A percentile compares a stretch with the other conserved stretches of the same genome.
Conservation (phyloP, 345 rosid genomes). For the Gossypium herbaceum region DNA sequence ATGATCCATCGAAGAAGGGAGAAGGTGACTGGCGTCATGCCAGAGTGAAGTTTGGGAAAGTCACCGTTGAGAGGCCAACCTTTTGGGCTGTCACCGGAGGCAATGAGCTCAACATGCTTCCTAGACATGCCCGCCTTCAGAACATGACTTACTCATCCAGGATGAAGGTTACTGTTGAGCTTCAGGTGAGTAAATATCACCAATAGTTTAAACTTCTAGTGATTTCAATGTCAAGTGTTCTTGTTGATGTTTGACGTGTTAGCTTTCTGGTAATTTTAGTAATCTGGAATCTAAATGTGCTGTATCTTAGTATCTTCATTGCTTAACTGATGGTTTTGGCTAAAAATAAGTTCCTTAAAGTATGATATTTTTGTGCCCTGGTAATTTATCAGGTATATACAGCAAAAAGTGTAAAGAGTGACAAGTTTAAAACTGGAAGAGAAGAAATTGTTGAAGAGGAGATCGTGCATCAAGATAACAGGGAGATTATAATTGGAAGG, state of each 20-base stretch:
- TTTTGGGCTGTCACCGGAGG: constrained; percentile 38
- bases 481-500: constrained; percentile 64
- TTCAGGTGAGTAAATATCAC: constrained; percentile 49
- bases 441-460: constrained; percentile 44
- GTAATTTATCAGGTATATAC: constrained; percentile 50
- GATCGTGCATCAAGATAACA: constrained; percentile 27
- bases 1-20: constrained; percentile 65
- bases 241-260: not conserved
- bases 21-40: constrained; percentile 63
- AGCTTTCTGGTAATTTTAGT: not conserved
- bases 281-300: not conserved
- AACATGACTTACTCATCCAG: constrained; percentile 81
- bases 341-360: not conserved
- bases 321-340: not conserved
- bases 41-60: constrained; percentile 57
- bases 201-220: not conserved
- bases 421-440: constrained; percentile 85
- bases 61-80: constrained; percentile 50
- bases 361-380: constrained; percentile 11
- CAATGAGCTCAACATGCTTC: constrained; percentile 46
- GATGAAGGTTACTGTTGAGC: constrained; percentile 58
- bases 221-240: not conserved
- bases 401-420: constrained; percentile 41
- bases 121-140: constrained; percentile 83
- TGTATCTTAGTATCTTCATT: not conserved